A percentile compares a stretch with the other conserved stretches of the same genome.
Evolutionary conservation across 345 rosid species (phyloP).

Genomic region (Mangifera indica): DNA sequence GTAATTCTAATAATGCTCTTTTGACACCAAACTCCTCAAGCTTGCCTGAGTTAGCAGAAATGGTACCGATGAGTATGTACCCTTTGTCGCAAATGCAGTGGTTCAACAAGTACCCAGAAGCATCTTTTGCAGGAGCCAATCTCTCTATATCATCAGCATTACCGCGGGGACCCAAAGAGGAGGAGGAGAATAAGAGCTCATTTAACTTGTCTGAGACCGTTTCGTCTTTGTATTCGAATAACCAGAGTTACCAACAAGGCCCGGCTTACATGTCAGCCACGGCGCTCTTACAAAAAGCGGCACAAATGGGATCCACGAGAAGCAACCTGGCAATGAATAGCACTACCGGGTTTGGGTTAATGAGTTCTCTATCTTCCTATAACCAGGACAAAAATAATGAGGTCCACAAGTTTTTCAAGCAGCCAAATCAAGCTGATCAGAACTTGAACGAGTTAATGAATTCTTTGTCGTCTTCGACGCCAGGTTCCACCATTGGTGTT

Average conservation of each 20-base stretch:
- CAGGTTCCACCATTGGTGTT: background rate
- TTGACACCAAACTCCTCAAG: constrained; percentile 21
- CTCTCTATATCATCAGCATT: constrained; percentile 20
- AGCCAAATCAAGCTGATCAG: constrained; percentile 18
- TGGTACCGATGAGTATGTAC: constrained; percentile 26
- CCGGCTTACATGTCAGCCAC: constrained; percentile 69
- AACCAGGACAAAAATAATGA: constrained; percentile 4
- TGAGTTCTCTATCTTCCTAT: constrained; percentile 22
- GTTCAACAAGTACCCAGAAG: constrained; percentile 37
- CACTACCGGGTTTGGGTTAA: constrained; percentile 25
- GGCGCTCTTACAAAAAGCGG: constrained; percentile 80
- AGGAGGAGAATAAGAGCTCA: constrained; percentile 29
- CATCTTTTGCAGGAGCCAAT: constrained; percentile 20
- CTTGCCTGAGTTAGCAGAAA: constrained; percentile 35
- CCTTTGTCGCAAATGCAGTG: constrained; percentile 30
- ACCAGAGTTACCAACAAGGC: constrained; percentile 21
- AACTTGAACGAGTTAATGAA: constrained; percentile 27
- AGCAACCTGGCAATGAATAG: constrained; percentile 30
- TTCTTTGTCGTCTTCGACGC: constrained; percentile 14
- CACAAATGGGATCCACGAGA: constrained; percentile 82
- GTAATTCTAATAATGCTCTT: constrained; percentile 21
- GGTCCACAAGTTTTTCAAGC: constrained; percentile 12
- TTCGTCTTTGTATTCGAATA: constrained; percentile 29
- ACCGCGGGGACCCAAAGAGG: constrained; percentile 29
- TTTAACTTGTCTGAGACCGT: constrained; percentile 28